Conservation (phyloP, 2,329 filamentous ascomycete species). For the Phoma sp. region DNA sequence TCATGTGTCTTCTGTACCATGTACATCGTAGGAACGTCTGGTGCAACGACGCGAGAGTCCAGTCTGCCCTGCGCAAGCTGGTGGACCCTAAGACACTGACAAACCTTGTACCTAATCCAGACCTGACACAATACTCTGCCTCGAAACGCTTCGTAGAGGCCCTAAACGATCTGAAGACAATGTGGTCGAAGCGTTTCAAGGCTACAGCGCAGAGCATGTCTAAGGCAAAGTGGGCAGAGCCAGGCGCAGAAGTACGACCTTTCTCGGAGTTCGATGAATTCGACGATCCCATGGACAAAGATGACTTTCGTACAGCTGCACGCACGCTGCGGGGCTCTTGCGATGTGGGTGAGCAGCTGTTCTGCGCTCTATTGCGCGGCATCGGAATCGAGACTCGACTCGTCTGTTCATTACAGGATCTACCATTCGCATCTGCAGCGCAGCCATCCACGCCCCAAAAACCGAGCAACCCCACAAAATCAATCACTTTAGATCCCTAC, state of each 20-base stretch:
- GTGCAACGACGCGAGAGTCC: conserved; percentile 79
- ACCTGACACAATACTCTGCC: conserved; percentile 74
- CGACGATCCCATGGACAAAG: conserved; percentile 71
- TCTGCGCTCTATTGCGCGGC: conserved; percentile 84
- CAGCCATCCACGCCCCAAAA: conserved; percentile 40
- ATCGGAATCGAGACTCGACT: conserved; percentile 81
- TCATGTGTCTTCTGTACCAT: conserved; percentile 83
- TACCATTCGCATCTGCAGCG: conserved; percentile 66
- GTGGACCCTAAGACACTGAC: conserved; percentile 69
- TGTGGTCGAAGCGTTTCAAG: conserved; percentile 73
- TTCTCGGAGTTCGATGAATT: conserved; percentile 61
- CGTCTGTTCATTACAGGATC: conserved; percentile 86
- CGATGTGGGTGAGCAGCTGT: conserved; percentile 88
- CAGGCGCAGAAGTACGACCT: conserved; percentile 63
- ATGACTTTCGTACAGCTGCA: conserved; percentile 76
- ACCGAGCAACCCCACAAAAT: conserved; percentile 25
- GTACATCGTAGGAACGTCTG: conserved; percentile 79
- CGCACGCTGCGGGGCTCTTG: conserved; percentile 76
- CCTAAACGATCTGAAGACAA: conserved; percentile 69
- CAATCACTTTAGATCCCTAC: conserved; percentile 41
- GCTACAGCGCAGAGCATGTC: conserved; percentile 63
- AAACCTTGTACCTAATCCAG: conserved; percentile 71
- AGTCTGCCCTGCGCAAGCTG: conserved; percentile 60
- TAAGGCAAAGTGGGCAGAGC: conserved; percentile 71
- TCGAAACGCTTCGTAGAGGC: conserved; percentile 80